Evolutionary conservation across 2,329 filamentous ascomycete species (phyloP).

Genomic region (Alternaria sp.): DNA sequence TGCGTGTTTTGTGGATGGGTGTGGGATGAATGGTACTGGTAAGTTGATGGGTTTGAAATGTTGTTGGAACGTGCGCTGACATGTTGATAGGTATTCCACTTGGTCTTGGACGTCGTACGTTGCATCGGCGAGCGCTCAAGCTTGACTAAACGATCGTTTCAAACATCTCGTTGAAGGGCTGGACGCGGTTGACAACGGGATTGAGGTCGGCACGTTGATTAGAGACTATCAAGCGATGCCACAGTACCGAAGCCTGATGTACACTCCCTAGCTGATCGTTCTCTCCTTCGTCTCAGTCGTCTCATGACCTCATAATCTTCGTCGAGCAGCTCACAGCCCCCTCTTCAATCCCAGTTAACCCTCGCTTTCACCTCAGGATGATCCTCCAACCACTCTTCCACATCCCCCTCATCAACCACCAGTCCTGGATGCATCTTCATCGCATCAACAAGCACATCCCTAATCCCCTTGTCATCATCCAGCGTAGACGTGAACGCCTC

Average conservation of each 20-base stretch:
- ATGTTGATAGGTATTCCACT: no score
- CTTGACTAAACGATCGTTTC: no score
- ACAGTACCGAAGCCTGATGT: no score
- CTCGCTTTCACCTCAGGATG: slow-evolving; percentile 1
- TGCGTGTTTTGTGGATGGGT: slow-evolving; percentile 31
- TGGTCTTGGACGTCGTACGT: no score
- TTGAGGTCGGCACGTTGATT: no score
- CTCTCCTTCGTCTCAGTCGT: no score
- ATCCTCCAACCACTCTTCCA: slow-evolving; percentile 11
- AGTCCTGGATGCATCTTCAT: slow-evolving; percentile 8
- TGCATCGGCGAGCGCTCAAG: no score
- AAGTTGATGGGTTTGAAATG: neutral
- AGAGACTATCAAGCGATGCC: no score
- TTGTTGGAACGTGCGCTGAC: neutral
- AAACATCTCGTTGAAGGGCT: no score
- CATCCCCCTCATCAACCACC: slow-evolving; percentile 11
- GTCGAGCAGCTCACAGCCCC: neutral
- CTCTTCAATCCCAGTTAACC: slow-evolving; percentile 2
- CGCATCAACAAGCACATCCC: neutral
- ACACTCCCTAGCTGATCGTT: no score
- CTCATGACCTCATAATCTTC: no score
- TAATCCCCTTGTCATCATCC: slow-evolving; percentile 6
- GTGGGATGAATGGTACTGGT: slow-evolving; percentile 27
- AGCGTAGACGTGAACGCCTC: slow-evolving; percentile 8
- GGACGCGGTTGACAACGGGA: no score